These are phyloP conservation scores for Leptosphaerulina australis DNA, from an alignment of 2,329 filamentous ascomycete genomes.

Conservation along the genomic window DNA sequence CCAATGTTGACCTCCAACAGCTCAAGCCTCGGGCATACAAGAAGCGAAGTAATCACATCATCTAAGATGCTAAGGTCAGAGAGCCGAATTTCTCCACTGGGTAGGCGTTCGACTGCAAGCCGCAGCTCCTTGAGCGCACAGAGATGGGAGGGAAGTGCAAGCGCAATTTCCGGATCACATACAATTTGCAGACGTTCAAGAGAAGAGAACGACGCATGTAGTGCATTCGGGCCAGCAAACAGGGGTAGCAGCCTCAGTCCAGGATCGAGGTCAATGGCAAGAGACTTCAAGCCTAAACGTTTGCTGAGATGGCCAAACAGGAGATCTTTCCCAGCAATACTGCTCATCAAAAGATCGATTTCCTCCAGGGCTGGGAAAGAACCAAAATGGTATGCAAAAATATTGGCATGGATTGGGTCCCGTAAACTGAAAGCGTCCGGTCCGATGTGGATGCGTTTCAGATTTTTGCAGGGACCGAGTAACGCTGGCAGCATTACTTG, in stretches of 20 bases:
- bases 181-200: slow-evolving; percentile 35
- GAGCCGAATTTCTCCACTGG: slow-evolving; percentile 19
- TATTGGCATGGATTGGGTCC: slow-evolving; percentile 32
- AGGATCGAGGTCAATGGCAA: slow-evolving; percentile 45
- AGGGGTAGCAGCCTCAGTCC: slow-evolving; percentile 30
- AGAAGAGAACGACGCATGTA: slow-evolving; percentile 27
- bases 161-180: slow-evolving; percentile 43
- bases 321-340: slow-evolving; percentile 32
- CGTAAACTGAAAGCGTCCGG: slow-evolving; percentile 25
- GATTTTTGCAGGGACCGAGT: slow-evolving; percentile 26
- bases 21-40: slow-evolving; percentile 28
- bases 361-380: slow-evolving; percentile 26
- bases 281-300: slow-evolving; percentile 27
- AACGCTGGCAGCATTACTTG: slow-evolving; percentile 32
- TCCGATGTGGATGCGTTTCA: slow-evolving; percentile 38
- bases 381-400: slow-evolving; percentile 30
- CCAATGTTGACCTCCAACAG: slow-evolving; percentile 36
- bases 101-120: slow-evolving; percentile 38
- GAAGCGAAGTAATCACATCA: slow-evolving; percentile 27
- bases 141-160: slow-evolving; percentile 35
- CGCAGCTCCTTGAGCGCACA: slow-evolving; percentile 33
- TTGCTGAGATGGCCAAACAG: slow-evolving; percentile 38
- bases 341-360: slow-evolving; percentile 33
- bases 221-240: slow-evolving; percentile 24
- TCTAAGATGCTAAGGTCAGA: slow-evolving; percentile 32